Base-by-base conservation (phyloP, 2,329 filamentous ascomycete genomes). In the Neofusicoccum cordaticola region DNA sequence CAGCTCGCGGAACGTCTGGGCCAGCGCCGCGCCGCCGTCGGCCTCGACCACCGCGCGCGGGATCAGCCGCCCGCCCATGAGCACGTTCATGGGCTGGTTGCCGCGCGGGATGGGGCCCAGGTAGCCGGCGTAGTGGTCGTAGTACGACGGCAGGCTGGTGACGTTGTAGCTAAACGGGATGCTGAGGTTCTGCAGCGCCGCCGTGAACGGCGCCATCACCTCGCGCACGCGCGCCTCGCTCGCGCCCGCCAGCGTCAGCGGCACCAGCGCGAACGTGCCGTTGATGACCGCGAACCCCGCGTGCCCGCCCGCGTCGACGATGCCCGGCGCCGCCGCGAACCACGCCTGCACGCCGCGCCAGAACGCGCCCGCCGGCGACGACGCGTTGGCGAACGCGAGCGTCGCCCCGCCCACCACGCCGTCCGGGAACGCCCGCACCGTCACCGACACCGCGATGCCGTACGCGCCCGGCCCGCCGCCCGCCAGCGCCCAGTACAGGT, bases 401-500 rank as follows among this genome's bases (percentile, higher is more conserved):
- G 69, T 64, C 53, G 70, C 71, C 22, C 71, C 73, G 19, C 70
- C 68, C 7, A 72, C 67, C 3, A 52, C 58, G 19, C 61, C 63
- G 37, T 72, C 67, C 9, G 66, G 51, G 62, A 73, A 69, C n/a
- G 69, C 71, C 51, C 69, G 69, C 1, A 72, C 70, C 71, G 7
- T 74, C 72, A 41, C 73, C 0, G 72, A 72, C 15, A 72, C 56
- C 9, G 74, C 72, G 15, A 76, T 68, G 11, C 68, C 75, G 60
- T 71, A 77, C 0, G 71, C 73, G 15, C 72, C 73, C 2, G 71
- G 71, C 1, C 75, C 74, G 34, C 74, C 75, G 13, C 72, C 72
- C 11, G 64, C 68, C 1, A 78, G 65, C 7, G 75, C 76, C 75
- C 75, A 78, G 67, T 75, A 77, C 0, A 77, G 69, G 47, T 77